Percentiles rank a stretch among this genome's conserved stretches.
These are phyloP conservation scores for Chaetomium olivaceum DNA, from an alignment of 2,329 filamentous ascomycete genomes.

Conservation along the genomic window DNA sequence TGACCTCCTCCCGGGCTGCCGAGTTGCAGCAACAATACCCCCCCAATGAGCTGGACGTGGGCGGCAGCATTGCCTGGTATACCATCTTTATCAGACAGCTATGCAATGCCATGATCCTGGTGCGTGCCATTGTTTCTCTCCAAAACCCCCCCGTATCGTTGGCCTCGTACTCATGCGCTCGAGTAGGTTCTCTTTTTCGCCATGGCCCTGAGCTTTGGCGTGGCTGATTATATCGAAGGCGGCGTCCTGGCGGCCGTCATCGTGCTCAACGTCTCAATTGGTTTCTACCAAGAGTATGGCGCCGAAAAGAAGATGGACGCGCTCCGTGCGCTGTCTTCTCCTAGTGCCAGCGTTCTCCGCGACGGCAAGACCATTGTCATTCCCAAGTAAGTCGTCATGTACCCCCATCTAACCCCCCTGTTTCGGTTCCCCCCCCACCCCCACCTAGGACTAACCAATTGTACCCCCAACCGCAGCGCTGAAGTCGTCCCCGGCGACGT, in stretches of 20 bases:
- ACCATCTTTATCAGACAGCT: constrained; percentile 73
- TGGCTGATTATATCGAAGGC: constrained; percentile 49
- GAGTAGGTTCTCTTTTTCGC: constrained; percentile 71
- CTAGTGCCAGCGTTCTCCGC: constrained; percentile 62
- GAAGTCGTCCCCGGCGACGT: constrained; percentile 73
- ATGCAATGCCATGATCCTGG: constrained; percentile 76
- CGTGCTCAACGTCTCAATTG: constrained; percentile 67
- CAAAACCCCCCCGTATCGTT: not conserved
- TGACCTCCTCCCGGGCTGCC: constrained; percentile 61
- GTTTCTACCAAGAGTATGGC: constrained; percentile 64
- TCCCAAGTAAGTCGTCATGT: constrained; percentile 49
- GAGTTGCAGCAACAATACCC: constrained; percentile 62
- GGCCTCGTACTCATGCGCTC: constrained; percentile 33
- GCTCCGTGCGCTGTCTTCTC: constrained; percentile 60
- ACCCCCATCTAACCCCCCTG: not conserved
- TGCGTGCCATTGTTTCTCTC: constrained; percentile 40
- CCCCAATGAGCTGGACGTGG: constrained; percentile 69
- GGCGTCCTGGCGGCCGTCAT: constrained; percentile 41
- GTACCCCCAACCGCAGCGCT: constrained; percentile 44
- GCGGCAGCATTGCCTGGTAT: constrained; percentile 65
- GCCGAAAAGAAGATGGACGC: constrained; percentile 69
- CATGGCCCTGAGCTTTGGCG: constrained; percentile 70
- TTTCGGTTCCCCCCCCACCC: constrained; percentile 1
- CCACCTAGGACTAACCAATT: constrained; percentile 11
- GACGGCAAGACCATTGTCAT: constrained; percentile 60